A percentile compares a stretch with the other conserved stretches of the same genome.
Conservation (phyloP, 768 basidiomycete species). For the Trichaptum fuscoviolaceum region DNA sequence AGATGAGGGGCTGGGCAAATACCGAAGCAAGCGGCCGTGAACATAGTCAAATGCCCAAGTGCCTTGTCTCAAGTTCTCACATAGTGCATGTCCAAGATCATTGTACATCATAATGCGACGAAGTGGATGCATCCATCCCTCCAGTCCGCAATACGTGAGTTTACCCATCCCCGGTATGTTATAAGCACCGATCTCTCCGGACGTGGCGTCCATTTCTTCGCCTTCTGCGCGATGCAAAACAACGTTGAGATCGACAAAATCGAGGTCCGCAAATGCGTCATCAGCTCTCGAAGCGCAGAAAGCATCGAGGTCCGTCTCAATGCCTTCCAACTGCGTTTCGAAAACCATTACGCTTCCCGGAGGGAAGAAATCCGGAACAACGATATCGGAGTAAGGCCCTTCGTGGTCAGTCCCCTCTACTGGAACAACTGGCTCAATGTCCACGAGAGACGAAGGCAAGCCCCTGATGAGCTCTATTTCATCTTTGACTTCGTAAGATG, state of each 20-base stretch:
- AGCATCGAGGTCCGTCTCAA: slow-evolving; percentile 64
- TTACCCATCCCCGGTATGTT: slow-evolving; percentile 69
- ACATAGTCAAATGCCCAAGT: slow-evolving; percentile 93
- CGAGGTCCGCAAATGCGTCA: slow-evolving; percentile 65
- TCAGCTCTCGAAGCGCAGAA: slow-evolving; percentile 70
- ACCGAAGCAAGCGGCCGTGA: slow-evolving; percentile 67
- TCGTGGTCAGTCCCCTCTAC: slow-evolving; percentile 58
- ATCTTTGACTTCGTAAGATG: slow-evolving; percentile 48
- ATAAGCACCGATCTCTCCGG: slow-evolving; percentile 77
- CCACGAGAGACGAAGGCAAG: slow-evolving; percentile 61
- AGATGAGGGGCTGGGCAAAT: neutral
- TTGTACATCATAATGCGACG: slow-evolving; percentile 82
- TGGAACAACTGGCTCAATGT: slow-evolving; percentile 55
- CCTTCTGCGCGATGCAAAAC: slow-evolving; percentile 82
- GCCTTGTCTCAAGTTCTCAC: slow-evolving; percentile 81
- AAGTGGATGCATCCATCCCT: slow-evolving; percentile 95
- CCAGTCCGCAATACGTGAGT: slow-evolving; percentile 87
- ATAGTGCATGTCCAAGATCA: slow-evolving; percentile 90
- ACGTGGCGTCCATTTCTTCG: slow-evolving; percentile 88
- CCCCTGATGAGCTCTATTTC: slow-evolving; percentile 59
- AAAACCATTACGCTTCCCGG: slow-evolving; percentile 95
- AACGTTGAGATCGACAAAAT: slow-evolving; percentile 85
- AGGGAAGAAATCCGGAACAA: slow-evolving; percentile 87
- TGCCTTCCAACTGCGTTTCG: slow-evolving; percentile 73
- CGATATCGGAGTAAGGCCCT: slow-evolving; percentile 71